Conservation (phyloP, 106 monocot species). For the Agapanthus africanus region DNA sequence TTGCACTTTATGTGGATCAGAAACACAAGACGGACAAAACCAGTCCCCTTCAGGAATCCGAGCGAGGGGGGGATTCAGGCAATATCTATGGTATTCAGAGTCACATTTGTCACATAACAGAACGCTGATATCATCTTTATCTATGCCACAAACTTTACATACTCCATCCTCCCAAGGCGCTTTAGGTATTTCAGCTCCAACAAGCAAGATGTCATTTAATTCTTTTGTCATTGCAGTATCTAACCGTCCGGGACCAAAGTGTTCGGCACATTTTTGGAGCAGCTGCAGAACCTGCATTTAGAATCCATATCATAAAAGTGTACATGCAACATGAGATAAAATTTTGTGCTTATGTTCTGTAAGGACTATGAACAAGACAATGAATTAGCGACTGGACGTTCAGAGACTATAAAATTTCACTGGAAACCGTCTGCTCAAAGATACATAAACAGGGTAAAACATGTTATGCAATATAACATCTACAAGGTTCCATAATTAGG, state of each 20-base stretch:
- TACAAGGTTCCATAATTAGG: background rate
- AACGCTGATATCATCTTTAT: conserved; percentile 94
- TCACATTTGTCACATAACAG: conserved; percentile 95
- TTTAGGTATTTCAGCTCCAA: conserved; percentile 59
- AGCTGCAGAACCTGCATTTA: conserved; percentile 56
- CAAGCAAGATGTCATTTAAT: conserved; percentile 31
- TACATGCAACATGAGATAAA: no score
- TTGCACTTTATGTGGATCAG: conserved; percentile 27
- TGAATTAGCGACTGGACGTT: background rate
- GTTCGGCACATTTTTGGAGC: conserved; percentile 26
- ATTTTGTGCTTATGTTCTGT: background rate
- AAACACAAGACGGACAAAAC: conserved; percentile 90
- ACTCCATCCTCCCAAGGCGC: conserved; percentile 99
- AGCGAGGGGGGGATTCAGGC: conserved; percentile 77
- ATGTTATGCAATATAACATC: background rate
- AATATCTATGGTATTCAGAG: conserved; percentile 97
- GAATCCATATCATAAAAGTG: conserved; percentile 8
- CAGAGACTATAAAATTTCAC: background rate
- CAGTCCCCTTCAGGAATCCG: conserved; percentile 92
- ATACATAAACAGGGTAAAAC: background rate
- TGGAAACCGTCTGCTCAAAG: background rate
- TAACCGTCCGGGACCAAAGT: conserved; percentile 14
- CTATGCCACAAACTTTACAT: conserved; percentile 98
- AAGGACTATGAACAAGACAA: background rate
- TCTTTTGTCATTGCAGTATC: conserved; percentile 35